These are phyloP conservation scores for Prillingera fragicola DNA, from an alignment of 1,284 basidiomycete species.

Conservation along the genomic window DNA sequence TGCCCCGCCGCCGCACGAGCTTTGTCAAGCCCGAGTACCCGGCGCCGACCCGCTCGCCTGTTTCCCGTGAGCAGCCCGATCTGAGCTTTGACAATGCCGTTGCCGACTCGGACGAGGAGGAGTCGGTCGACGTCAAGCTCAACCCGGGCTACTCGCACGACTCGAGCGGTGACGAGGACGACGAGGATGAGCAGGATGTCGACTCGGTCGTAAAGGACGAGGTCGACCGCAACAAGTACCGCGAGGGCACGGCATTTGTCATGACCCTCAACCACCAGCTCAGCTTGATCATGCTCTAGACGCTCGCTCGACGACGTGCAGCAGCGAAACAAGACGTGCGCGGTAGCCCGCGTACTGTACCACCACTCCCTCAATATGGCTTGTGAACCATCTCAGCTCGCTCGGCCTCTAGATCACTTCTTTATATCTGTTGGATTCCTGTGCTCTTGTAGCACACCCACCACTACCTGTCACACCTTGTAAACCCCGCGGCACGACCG, in stretches of 20 bases:
- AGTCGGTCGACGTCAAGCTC: constrained; percentile 19
- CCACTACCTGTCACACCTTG: not conserved
- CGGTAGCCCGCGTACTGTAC: not conserved
- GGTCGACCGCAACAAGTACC: constrained; percentile 27
- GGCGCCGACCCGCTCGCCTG: not conserved
- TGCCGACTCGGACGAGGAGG: constrained; percentile 21
- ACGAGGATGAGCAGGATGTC: constrained; percentile 40
- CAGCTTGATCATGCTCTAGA: constrained; percentile 41
- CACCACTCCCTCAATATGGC: not conserved
- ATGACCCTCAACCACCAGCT: constrained; percentile 42
- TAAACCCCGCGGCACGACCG: no score
- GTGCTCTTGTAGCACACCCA: not conserved
- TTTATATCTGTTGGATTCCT: no score
- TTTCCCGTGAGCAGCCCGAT: not conserved
- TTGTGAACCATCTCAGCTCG: no score
- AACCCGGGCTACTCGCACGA: constrained; percentile 22
- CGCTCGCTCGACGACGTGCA: not conserved
- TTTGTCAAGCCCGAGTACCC: constrained; percentile 21
- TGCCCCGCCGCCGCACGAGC: constrained; percentile 24
- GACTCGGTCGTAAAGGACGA: constrained; percentile 34
- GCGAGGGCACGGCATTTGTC: constrained; percentile 40
- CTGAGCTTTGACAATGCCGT: constrained; percentile 9
- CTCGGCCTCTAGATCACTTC: no score
- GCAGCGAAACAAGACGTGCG: not conserved
- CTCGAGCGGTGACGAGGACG: constrained; percentile 22